These are phyloP conservation scores for Neopestalotiopsis sp. DNA, from an alignment of 2,329 filamentous ascomycete genomes.

Conservation along the genomic window DNA sequence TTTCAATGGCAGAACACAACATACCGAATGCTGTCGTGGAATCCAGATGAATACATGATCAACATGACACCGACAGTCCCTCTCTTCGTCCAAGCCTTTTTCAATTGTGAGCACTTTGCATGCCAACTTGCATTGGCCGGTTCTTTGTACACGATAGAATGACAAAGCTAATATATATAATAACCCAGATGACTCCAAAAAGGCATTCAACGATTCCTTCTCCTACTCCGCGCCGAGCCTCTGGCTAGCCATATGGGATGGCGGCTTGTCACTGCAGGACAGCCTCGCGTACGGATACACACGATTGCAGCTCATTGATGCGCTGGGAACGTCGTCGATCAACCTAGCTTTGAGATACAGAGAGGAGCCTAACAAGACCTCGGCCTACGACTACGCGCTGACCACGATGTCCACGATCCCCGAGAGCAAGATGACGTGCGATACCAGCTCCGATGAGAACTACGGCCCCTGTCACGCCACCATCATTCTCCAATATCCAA, in stretches of 20 bases:
- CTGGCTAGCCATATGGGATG: constrained; percentile 13
- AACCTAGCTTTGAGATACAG: not conserved
- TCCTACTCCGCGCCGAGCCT: not conserved
- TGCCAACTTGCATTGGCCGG: too few species aligned
- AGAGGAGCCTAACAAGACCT: not conserved
- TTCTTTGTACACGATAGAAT: not conserved
- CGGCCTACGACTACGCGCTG: constrained; percentile 16
- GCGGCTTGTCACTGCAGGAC: not conserved
- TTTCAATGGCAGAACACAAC: not conserved
- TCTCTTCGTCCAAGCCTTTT: not conserved
- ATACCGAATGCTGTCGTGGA: not conserved
- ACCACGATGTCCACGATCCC: not conserved
- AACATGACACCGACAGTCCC: not conserved
- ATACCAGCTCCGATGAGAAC: constrained; percentile 7
- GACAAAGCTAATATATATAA: not conserved
- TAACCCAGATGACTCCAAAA: not conserved
- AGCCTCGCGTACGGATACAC: constrained; percentile 11
- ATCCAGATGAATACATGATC: not conserved
- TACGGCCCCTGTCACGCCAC: not conserved
- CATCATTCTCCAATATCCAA: not conserved
- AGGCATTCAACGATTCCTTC: constrained; percentile 8
- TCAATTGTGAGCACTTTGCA: not conserved
- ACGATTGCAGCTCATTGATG: constrained; percentile 8
- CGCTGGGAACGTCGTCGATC: not conserved
- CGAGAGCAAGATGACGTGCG: not conserved